Evolutionary conservation across 2,329 filamentous ascomycete genomes (phyloP).

Genomic region (Alternaria burnsii): DNA sequence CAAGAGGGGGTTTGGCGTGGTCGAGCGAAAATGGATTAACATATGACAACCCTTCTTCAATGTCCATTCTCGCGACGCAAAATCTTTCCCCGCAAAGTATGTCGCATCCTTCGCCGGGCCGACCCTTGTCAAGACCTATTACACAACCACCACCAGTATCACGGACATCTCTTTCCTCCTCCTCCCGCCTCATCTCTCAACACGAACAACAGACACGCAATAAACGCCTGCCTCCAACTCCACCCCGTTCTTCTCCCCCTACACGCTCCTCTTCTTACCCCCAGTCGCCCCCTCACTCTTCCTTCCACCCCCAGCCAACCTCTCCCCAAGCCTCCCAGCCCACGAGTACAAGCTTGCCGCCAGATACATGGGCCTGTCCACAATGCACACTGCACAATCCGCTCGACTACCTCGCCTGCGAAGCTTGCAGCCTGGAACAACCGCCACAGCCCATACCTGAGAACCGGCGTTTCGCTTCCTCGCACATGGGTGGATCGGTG

Average conservation of each 20-base stretch:
- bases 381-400: conserved; percentile 70
- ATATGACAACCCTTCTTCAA: not conserved
- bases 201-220: conserved; percentile 37
- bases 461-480: conserved; percentile 40
- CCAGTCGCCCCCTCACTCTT: not conserved
- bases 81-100: conserved; percentile 17
- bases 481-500: conserved; percentile 19
- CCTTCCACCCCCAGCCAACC: no score
- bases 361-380: conserved; percentile 65
- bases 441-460: conserved; percentile 54
- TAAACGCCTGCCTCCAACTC: conserved; percentile 37
- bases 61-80: not conserved
- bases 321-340: no score
- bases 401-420: conserved; percentile 66
- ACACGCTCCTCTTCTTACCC: not conserved
- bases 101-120: conserved; percentile 32
- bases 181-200: conserved; percentile 32
- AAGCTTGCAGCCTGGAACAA: conserved; percentile 66
- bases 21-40: conserved; percentile 30
- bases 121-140: conserved; percentile 48
- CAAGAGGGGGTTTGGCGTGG: conserved; percentile 20
- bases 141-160: conserved; percentile 20
- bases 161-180: not conserved
- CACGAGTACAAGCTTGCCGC: conserved; percentile 6
- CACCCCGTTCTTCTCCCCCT: conserved; percentile 32